Percentiles rank a stretch among this genome's conserved stretches.
Conservation (phyloP, 257 asterid genomes). For the Solanum stenotomum region DNA sequence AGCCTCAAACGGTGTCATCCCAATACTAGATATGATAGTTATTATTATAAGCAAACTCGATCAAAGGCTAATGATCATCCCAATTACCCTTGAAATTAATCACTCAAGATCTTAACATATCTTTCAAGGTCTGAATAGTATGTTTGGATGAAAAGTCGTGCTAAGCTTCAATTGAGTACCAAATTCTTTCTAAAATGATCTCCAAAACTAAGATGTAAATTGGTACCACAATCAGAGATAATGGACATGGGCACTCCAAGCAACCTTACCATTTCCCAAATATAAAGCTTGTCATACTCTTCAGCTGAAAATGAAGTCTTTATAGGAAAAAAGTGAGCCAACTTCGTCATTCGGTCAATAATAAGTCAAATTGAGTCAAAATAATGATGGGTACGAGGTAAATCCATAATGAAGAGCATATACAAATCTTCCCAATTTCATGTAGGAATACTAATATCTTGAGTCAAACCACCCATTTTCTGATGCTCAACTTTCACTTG, state of each 20-base stretch:
- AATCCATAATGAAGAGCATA: neutral
- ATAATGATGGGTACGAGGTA: neutral
- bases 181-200: neutral
- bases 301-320: neutral
- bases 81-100: neutral
- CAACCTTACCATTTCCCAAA: too few relatives aligned
- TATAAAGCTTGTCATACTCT: neutral
- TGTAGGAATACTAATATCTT: too few relatives aligned
- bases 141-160: neutral
- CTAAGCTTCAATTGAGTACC: neutral
- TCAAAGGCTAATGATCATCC: neutral
- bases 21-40: neutral
- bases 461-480: neutral
- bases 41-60: too few relatives aligned
- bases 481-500: neutral
- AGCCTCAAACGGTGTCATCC: neutral
- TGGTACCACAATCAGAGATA: neutral
- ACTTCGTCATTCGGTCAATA: too few relatives aligned
- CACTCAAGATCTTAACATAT: neutral
- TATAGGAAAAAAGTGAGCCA: neutral
- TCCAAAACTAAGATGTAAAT: neutral
- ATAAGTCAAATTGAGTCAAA: neutral
- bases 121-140: neutral
- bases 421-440: neutral
- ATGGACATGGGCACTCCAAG: neutral